Evolutionary conservation across 2,329 filamentous ascomycete genomes (phyloP).

Genomic region (Penicillium polonicum): DNA sequence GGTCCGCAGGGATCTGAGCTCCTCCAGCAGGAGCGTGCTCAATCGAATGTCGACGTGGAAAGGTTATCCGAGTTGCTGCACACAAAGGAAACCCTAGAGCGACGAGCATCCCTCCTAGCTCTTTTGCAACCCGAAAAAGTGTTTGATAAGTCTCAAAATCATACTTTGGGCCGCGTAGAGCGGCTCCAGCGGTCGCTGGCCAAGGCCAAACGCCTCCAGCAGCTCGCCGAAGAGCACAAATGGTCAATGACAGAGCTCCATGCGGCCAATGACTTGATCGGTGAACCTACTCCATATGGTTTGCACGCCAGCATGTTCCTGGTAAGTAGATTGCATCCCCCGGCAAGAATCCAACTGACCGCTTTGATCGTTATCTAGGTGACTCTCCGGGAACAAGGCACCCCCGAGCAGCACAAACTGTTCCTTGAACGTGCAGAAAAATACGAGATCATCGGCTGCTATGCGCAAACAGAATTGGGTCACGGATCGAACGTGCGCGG

Average conservation of each 20-base stretch:
- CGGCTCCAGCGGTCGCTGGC: conserved; percentile 68
- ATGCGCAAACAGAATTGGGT: conserved; percentile 77
- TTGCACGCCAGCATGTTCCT: conserved; percentile 71
- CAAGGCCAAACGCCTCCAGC: conserved; percentile 67
- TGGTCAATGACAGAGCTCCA: conserved; percentile 66
- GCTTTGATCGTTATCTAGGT: conserved; percentile 44
- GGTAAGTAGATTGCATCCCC: conserved; percentile 39
- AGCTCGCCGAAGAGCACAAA: conserved; percentile 63
- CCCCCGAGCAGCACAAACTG: conserved; percentile 68
- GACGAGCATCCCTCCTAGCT: conserved; percentile 60
- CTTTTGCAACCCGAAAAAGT: conserved; percentile 67
- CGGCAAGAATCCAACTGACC: conserved; percentile 11
- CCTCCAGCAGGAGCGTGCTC: conserved; percentile 65
- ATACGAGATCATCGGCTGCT: conserved; percentile 74
- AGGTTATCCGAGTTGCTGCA: conserved; percentile 68
- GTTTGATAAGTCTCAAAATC: conserved; percentile 77
- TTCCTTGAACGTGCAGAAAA: conserved; percentile 68
- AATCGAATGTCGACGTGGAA: conserved; percentile 65
- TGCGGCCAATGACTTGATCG: conserved; percentile 66
- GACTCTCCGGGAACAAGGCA: conserved; percentile 69
- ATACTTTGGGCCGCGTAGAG: conserved; percentile 68
- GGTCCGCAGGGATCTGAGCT: conserved; percentile 68
- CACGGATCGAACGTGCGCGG: conserved; percentile 76
- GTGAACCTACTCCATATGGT: conserved; percentile 71
- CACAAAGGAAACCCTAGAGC: conserved; percentile 62